These are phyloP conservation scores for Tremella fuciformis DNA, from an alignment of 768 basidiomycete genomes.

Conservation along the genomic window DNA sequence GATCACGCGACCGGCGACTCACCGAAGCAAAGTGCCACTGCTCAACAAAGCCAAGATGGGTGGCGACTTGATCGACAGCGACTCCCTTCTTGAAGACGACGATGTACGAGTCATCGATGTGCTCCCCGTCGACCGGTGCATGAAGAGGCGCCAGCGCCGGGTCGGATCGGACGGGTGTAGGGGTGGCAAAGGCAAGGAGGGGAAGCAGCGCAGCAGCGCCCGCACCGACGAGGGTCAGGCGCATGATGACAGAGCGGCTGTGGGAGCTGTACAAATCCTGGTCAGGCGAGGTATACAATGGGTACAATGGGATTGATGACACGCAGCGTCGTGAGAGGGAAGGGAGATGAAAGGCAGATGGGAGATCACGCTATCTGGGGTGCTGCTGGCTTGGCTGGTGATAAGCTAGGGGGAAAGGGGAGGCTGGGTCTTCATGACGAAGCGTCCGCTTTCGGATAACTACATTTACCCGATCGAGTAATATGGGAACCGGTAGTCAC, in stretches of 20 bases:
- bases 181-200: slow-evolving; percentile 35
- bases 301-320: too few relatives aligned
- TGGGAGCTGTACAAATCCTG: neutral
- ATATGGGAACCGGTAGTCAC: too few relatives aligned
- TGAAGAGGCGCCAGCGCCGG: slow-evolving; percentile 45
- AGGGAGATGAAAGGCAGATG: neutral
- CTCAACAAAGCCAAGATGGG: slow-evolving; percentile 73
- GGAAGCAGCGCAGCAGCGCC: slow-evolving; percentile 27
- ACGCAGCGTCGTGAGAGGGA: too few relatives aligned
- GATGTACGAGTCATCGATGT: slow-evolving; percentile 75
- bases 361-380: slow-evolving; percentile 1
- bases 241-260: slow-evolving; percentile 25
- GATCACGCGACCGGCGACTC: slow-evolving; percentile 22
- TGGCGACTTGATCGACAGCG: slow-evolving; percentile 59
- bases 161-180: slow-evolving; percentile 18
- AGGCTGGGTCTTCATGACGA: too few relatives aligned
- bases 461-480: too few relatives aligned
- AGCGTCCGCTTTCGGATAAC: too few relatives aligned
- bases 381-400: too few relatives aligned
- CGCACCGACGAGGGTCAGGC: slow-evolving; percentile 15
- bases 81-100: slow-evolving; percentile 77
- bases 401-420: too few relatives aligned
- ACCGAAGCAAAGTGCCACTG: slow-evolving; percentile 60
- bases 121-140: slow-evolving; percentile 28
- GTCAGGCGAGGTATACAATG: neutral